Evolutionary conservation across 805 yeast species (phyloP), one percentile per base, ranked within the genome.

Genomic region (Spathaspora sp.): DNA sequence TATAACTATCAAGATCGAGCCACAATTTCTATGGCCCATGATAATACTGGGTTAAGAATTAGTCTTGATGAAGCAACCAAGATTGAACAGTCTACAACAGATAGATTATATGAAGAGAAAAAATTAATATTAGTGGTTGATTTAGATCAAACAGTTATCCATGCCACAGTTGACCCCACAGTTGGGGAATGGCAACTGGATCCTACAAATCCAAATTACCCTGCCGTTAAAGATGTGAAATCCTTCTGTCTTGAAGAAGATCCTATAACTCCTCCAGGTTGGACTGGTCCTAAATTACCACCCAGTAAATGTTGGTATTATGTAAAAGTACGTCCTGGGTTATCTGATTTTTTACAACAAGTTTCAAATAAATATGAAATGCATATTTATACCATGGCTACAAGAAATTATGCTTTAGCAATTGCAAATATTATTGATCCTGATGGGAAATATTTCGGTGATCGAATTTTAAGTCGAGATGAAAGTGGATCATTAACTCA

Each of bases 321-420:
- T 60, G 97, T 96, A 28, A 94, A 94, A 67, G 70, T 89, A 39
- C 79, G 99, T 56, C 98, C 98, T 0, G 97, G 97, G 0, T 73
- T 94, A 40, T 70, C 77, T 47, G 85, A 83, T 48, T 94, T 94
- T 64, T 76, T 94, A 49, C 80, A 78, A 48, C 75, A 76, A 46
- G 79, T 89, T 47, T 72, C 86, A 5, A 68, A 84, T 46, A 70
- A 79, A 45, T 94, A 87, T 65, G 98, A 94, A 69, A 73, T 94
- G 76, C 99, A 94, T 64, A 89, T 94, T 40, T 94, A 94, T 67
- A 94, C 99, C 4, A 94, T 94, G 99, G 99, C 98, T 8, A 94
- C 99, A 4, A 76, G 97, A 57, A 85, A 93, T 28, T 94, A 94
- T 68, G 99, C 99, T 0, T 77, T 83, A 47, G 87, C 90, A 23